These are phyloP conservation scores for Pseudozyma flocculosa DNA, from an alignment of 1,284 basidiomycete genomes.

Conservation along the genomic window DNA sequence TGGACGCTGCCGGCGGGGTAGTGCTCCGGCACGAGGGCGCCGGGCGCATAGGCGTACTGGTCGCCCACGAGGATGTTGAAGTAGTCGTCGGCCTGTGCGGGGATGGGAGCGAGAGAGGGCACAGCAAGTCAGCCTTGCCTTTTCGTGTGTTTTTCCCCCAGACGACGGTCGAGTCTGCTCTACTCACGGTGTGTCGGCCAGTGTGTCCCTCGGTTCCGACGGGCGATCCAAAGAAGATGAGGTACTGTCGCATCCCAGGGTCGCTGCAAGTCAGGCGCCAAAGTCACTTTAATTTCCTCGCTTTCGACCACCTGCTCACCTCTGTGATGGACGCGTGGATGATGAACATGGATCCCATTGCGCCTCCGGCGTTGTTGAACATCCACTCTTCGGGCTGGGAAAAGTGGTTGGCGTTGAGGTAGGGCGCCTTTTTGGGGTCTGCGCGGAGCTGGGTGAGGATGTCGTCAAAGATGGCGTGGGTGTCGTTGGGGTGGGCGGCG, in stretches of 20 bases:
- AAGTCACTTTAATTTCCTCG: too few species aligned
- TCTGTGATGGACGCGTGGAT: conserved; percentile 90
- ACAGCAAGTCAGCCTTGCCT: not conserved
- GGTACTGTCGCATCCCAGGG: too few species aligned
- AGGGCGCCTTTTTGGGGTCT: conserved; percentile 44
- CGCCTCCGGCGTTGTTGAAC: conserved; percentile 95
- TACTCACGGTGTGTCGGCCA: conserved; percentile 75
- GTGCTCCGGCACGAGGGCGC: conserved; percentile 75
- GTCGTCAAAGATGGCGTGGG: conserved; percentile 50
- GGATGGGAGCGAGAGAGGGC: not conserved
- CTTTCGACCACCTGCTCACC: conserved; percentile 46
- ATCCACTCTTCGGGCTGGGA: conserved; percentile 75
- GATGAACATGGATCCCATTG: conserved; percentile 96
- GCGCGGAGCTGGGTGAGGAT: conserved; percentile 40
- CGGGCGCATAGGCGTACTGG: conserved; percentile 85
- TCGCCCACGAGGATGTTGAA: conserved; percentile 92
- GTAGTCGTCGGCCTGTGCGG: conserved; percentile 77
- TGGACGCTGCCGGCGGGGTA: conserved; percentile 84
- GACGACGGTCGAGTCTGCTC: too few species aligned
- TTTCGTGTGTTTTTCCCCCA: too few species aligned
- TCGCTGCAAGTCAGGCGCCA: too few species aligned
- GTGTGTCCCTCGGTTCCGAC: conserved; percentile 95
- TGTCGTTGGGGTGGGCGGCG: conserved; percentile 38
- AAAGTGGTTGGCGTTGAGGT: conserved; percentile 48
- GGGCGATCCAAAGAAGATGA: conserved; percentile 87